A percentile compares a stretch with the other conserved stretches of the same genome.
Evolutionary conservation across 352 stramenopile genomes (phyloP).

Genomic region (Salisapilia sapeloensis): DNA sequence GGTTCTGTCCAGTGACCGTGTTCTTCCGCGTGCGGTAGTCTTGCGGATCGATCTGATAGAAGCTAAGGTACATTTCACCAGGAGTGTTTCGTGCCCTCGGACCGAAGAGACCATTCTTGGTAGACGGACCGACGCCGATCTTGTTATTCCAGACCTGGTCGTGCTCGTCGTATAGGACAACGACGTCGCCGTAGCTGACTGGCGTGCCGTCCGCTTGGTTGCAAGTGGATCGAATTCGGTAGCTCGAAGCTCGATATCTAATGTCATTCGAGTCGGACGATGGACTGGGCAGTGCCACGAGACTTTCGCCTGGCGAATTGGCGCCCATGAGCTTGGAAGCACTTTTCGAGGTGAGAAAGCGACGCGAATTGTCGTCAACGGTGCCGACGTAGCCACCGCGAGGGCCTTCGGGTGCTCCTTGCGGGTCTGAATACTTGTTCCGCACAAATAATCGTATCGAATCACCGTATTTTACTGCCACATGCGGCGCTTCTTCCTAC

Average conservation of each 20-base stretch:
- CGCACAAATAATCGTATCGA: conserved; percentile 43
- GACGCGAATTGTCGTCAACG: conserved; percentile 31
- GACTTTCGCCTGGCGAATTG: conserved; percentile 43
- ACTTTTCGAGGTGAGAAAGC: conserved; percentile 41
- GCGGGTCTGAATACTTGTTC: conserved; percentile 23
- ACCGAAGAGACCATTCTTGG: conserved; percentile 66
- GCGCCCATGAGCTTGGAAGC: conserved; percentile 39
- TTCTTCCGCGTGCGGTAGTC: too few species aligned
- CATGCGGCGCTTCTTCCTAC: conserved; percentile 29
- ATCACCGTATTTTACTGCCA: conserved; percentile 55
- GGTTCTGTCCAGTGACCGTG: too few species aligned
- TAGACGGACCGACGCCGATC: conserved; percentile 50
- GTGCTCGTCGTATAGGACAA: conserved; percentile 57
- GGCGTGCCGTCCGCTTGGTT: conserved; percentile 30
- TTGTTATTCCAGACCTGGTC: conserved; percentile 78
- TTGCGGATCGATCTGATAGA: conserved; percentile 39
- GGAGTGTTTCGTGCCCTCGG: conserved; percentile 47
- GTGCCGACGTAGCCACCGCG: conserved; percentile 61
- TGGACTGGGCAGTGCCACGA: conserved; percentile 44
- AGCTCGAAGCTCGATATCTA: conserved; percentile 32
- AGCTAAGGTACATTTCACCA: conserved; percentile 66
- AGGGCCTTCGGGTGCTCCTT: too few species aligned
- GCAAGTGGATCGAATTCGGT: conserved; percentile 50
- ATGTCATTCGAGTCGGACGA: conserved; percentile 9
- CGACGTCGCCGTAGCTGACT: conserved; percentile 64